Base-by-base conservation (phyloP, 805 yeast genomes). In the Hanseniaspora singularis region DNA sequence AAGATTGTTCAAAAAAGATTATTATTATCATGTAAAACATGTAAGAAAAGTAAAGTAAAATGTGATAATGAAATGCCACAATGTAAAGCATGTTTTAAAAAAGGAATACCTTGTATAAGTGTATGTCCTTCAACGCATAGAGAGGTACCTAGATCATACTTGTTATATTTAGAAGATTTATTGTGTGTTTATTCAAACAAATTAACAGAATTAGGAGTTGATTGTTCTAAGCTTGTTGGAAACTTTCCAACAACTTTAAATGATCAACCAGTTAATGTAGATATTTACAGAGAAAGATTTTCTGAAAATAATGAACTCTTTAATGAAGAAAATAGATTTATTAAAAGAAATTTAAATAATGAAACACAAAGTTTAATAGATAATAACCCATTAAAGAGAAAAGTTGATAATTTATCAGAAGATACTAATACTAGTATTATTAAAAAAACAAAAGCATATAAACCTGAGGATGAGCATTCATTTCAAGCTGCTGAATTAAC, bases 111-210 rank as follows among this genome's bases (percentile, higher is more conserved):
- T 6, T 87, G 96, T 63, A 77, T 85, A 3, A 85, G 94, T 0
- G 62, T 83, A 3, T 96, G 88, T 58, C 87, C 94, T 0, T 85
- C 87, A 6, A 84, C 95, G 0, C 94, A 95, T 0, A 67, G 94
- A 46, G 86, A 81, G 53, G 76, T 86, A 1, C 94, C 96, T 0
- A 65, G 96, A 32, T 81, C 86, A 2, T 81, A 82, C 56, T 74
- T 85, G 3, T 71, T 76, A 18, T 80, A 78, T 54, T 64, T 86
- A 49, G 96, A 86, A 57, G 78, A 76, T 48, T 65, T 77, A 31
- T 67, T 85, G 2, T 67, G 69, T 8, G 63, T 64, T n/a, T 64
- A 86, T 50, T 84, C 82, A 58, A 54, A 56, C 5, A 64, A 69
- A 49, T 58, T 84, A 24, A 59, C 62, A 49, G 63, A 61, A 12